phyloP scores from a whole-genome alignment of 2,329 filamentous ascomycete species.

The Ophiognomonia clavigignenti-juglandacearum region DNA sequence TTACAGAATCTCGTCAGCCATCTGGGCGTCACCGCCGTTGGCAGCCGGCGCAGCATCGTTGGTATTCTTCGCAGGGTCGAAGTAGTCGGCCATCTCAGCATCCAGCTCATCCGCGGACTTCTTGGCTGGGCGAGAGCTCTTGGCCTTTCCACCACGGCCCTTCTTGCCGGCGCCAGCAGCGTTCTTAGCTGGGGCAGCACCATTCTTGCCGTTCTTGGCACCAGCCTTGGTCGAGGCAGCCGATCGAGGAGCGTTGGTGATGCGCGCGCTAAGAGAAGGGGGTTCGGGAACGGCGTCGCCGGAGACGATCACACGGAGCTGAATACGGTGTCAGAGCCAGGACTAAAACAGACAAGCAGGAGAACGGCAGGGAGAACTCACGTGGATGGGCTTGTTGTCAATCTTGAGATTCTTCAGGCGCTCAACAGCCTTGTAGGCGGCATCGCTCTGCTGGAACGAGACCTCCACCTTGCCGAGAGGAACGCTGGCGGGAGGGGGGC shows the following conservation, averaged over 20 bases:
- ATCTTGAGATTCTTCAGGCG: conserved; percentile 85
- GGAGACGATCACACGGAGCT: conserved; percentile 90
- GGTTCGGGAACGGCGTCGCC: conserved; percentile 60
- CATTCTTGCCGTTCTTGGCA: conserved; percentile 39
- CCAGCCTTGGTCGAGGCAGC: conserved; percentile 70
- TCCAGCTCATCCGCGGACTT: conserved; percentile 96
- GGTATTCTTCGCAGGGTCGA: conserved; percentile 45
- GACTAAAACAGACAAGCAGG: too few relatives aligned
- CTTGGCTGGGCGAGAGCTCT: conserved; percentile 63
- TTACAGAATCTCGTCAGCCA: conserved; percentile 61
- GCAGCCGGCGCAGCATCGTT: conserved; percentile 41
- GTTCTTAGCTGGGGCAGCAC: conserved; percentile 35
- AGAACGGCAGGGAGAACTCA: too few relatives aligned
- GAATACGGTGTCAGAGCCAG: conserved; percentile 11
- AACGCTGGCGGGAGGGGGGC: conserved; percentile 84
- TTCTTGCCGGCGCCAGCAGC: conserved; percentile 46
- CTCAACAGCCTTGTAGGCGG: conserved; percentile 78
- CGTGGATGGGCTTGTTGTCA: conserved; percentile 87
- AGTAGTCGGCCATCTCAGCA: conserved; percentile 97
- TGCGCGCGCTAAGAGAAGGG: conserved; percentile 76
- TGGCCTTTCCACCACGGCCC: conserved; percentile 40
- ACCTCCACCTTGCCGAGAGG: conserved; percentile 74
- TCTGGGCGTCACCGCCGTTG: conserved; percentile 50
- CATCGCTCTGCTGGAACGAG: conserved; percentile 74
- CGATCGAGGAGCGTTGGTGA: conserved; percentile 73